Percentiles rank a stretch among this genome's conserved stretches.
These are phyloP conservation scores for Aspergillus ustus DNA, from an alignment of 2,329 filamentous ascomycete genomes.

Conservation along the genomic window DNA sequence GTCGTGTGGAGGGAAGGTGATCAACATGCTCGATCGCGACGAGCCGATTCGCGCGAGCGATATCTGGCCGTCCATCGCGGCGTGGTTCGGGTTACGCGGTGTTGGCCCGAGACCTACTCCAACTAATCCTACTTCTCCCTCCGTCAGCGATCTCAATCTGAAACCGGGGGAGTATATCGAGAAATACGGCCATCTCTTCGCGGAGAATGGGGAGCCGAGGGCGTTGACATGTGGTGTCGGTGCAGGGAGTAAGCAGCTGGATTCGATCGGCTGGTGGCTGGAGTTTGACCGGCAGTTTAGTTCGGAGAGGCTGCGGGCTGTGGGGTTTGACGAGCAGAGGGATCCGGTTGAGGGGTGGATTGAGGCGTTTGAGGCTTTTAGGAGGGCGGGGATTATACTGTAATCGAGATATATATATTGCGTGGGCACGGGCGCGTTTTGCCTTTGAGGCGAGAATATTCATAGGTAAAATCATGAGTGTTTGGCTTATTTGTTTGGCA, in stretches of 20 bases:
- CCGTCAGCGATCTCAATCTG: too few relatives aligned
- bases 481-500: too few relatives aligned
- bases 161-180: constrained; percentile 31
- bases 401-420: too few relatives aligned
- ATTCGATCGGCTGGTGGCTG: constrained; percentile 53
- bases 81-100: constrained; percentile 37
- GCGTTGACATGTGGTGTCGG: constrained; percentile 42
- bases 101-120: too few relatives aligned
- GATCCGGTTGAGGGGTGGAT: constrained; percentile 49
- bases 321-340: constrained; percentile 47
- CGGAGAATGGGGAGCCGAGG: constrained; percentile 26
- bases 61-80: constrained; percentile 34
- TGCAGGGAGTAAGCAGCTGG: constrained; percentile 44
- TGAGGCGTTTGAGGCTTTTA: constrained; percentile 50
- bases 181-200: constrained; percentile 36
- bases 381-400: constrained; percentile 46
- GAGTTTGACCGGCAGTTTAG: constrained; percentile 56
- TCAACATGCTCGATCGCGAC: constrained; percentile 36
- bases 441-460: too few relatives aligned
- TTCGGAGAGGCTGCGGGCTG: constrained; percentile 43
- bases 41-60: constrained; percentile 29
- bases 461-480: too few relatives aligned
- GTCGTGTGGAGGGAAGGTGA: constrained; percentile 28
- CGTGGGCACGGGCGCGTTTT: too few relatives aligned
- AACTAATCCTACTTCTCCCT: too few relatives aligned